A percentile compares a stretch with the other conserved stretches of the same genome.
phyloP scores from a whole-genome alignment of 331 rosid species.

The Malus hybrid region DNA sequence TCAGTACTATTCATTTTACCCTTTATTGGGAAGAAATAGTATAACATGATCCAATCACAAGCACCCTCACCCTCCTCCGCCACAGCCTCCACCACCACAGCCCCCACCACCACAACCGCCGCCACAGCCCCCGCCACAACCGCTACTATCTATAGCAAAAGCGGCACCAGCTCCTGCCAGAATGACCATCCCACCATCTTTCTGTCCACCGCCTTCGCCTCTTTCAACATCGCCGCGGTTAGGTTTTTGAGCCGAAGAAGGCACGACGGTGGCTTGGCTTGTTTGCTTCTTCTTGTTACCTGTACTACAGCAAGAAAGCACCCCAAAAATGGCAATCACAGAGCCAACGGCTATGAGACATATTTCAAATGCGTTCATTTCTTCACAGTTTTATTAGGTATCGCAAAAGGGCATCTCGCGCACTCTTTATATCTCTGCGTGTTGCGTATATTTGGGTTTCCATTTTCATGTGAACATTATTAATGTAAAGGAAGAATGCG shows the following conservation, averaged over 20 bases:
- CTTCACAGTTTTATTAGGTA: too few relatives aligned
- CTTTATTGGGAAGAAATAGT: too few relatives aligned
- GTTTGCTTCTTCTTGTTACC: background rate
- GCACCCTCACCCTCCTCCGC: background rate
- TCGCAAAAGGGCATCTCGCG: too few relatives aligned
- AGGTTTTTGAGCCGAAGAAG: background rate
- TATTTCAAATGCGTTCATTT: too few relatives aligned
- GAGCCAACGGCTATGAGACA: too few relatives aligned
- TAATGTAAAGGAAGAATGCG: too few relatives aligned
- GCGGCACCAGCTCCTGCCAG: conserved; percentile 24
- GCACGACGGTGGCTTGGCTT: background rate
- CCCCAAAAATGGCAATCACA: background rate
- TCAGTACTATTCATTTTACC: too few relatives aligned
- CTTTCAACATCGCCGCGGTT: conserved; percentile 1
- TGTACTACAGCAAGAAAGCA: background rate
- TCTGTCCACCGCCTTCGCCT: background rate
- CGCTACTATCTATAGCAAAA: background rate
- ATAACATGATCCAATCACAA: too few relatives aligned
- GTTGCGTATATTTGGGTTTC: too few relatives aligned
- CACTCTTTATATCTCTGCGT: too few relatives aligned
- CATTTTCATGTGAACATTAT: too few relatives aligned
- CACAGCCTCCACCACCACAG: background rate
- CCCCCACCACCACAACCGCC: background rate
- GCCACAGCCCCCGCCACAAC: background rate
- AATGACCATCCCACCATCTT: conserved; percentile 27